Conservation (phyloP, 2,329 filamentous ascomycete species). For the Cladosporium sp. region DNA sequence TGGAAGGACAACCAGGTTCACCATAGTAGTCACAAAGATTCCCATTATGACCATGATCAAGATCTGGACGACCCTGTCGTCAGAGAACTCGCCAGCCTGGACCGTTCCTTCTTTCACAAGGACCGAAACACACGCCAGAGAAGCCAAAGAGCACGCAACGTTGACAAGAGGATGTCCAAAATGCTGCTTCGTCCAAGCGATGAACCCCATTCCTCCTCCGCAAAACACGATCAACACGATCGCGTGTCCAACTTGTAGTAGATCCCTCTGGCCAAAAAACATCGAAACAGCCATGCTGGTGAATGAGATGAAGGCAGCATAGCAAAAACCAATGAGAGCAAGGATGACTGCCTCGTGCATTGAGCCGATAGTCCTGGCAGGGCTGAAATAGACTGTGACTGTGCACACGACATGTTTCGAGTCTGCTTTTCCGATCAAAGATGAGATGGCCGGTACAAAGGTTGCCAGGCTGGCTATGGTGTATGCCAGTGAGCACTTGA, state of each 20-base stretch:
- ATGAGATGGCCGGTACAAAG: slow-evolving; percentile 72
- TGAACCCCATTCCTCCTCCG: slow-evolving; percentile 80
- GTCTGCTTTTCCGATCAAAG: slow-evolving; percentile 77
- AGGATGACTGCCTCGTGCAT: slow-evolving; percentile 85
- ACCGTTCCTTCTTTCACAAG: slow-evolving; percentile 90
- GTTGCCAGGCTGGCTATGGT: slow-evolving; percentile 82
- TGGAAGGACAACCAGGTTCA: slow-evolving; percentile 77
- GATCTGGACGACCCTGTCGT: slow-evolving; percentile 77
- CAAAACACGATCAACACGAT: slow-evolving; percentile 81
- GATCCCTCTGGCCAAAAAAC: slow-evolving; percentile 68
- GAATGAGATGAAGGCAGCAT: slow-evolving; percentile 73
- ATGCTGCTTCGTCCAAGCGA: slow-evolving; percentile 53
- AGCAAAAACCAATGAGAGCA: slow-evolving; percentile 74
- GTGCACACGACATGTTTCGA: slow-evolving; percentile 94
- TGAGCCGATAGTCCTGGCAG: slow-evolving; percentile 79
- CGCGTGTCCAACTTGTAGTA: slow-evolving; percentile 71
- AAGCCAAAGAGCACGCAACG: slow-evolving; percentile 75
- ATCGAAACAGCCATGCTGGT: slow-evolving; percentile 87
- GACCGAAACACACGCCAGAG: slow-evolving; percentile 84
- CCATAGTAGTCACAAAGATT: slow-evolving; percentile 67
- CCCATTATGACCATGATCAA: slow-evolving; percentile 83
- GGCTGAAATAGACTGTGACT: slow-evolving; percentile 92
- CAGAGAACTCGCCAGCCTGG: slow-evolving; percentile 76
- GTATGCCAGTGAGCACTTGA: slow-evolving; percentile 92
- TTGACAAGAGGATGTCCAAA: slow-evolving; percentile 43